Evolutionary conservation across 1,284 basidiomycete species (phyloP).

Genomic region (Moesziomyces globuligerus): DNA sequence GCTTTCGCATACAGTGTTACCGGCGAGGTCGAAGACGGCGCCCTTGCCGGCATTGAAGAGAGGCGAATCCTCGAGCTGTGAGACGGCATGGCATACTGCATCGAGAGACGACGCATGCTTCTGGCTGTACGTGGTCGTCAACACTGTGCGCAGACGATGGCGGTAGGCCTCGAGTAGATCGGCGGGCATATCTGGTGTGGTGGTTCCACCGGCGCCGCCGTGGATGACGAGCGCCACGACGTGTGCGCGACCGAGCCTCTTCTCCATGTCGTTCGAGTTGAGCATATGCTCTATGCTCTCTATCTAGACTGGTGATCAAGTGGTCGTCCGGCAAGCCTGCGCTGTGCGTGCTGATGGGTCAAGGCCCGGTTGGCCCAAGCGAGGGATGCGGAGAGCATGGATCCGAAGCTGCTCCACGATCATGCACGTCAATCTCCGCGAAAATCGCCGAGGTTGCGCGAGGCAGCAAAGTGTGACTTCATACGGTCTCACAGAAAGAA

Average conservation of each 20-base stretch:
- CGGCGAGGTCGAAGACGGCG: slow-evolving; percentile 43
- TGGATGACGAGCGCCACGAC: slow-evolving; percentile 46
- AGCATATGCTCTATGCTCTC: no score
- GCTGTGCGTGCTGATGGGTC: not conserved
- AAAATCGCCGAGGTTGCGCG: not conserved
- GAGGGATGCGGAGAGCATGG: not conserved
- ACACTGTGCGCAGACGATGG: slow-evolving; percentile 72
- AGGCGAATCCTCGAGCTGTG: slow-evolving; percentile 78
- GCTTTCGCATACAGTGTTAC: slow-evolving; percentile 80
- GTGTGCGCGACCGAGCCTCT: slow-evolving; percentile 2
- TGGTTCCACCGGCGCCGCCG: slow-evolving; percentile 45
- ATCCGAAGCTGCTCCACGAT: not conserved
- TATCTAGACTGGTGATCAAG: no score
- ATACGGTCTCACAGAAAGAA: not conserved
- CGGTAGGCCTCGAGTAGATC: slow-evolving; percentile 74
- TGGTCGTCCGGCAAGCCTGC: no score
- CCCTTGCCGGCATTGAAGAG: slow-evolving; percentile 79
- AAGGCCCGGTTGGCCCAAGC: not conserved
- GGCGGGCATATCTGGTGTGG: slow-evolving; percentile 21
- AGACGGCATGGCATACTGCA: slow-evolving; percentile 80
- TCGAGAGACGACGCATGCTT: slow-evolving; percentile 81
- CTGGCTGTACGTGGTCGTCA: slow-evolving; percentile 74
- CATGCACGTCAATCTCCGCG: not conserved
- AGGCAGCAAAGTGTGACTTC: no score
- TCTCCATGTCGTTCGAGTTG: not conserved